Evolutionary conservation across 805 yeast species (phyloP), one percentile per base, ranked within the genome.

Genomic region (Kurtzmaniella cleridarum): DNA sequence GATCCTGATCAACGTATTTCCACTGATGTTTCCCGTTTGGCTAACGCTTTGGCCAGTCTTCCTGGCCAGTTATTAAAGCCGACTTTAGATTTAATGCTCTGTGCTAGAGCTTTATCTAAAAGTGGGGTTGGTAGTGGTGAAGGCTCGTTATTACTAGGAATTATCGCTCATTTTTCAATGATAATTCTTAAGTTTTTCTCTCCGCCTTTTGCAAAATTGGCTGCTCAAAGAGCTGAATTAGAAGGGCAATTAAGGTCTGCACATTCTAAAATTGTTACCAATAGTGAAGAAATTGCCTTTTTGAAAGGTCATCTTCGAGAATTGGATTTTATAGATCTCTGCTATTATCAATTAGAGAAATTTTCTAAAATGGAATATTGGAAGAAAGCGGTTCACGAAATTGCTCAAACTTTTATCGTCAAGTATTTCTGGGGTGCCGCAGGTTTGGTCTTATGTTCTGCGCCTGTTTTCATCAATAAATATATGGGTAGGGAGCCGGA

Each of bases 401-500:
- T 86, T 48, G 84, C 91, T 2, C 93, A 91, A 48, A 86, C 84
- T 36, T 90, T 89, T 51, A 79, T 88, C 39, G 90, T 90, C 44
- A 90, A 90, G 63, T 90, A 90, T 61, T 78, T 88, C 35, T 84
- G 96, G 90, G 98, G 98, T 45, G 98, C 96, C 2, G 87, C 93
- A 26, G 98, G 98, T 9, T 71, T 90, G 43, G 76, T 81, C 1
- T 69, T 90, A 35, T 90, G 97, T 61, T 80, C 96, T 2, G 79
- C 90, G 3, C 97, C 98, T 5, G 84, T 89, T 2, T 90, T 90
- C 55, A 75, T 79, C 53, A 68, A 72, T 43, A 69, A 78, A 37
- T 74, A 76, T 38, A 61, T 69, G 44, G 78, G 78, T 27, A 57
- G 61, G 36, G 59, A 52, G 16, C 67, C 66, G 3, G 69, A 66